phyloP scores from a whole-genome alignment of 73 alveolate species.

The Paramecium bursaria region DNA sequence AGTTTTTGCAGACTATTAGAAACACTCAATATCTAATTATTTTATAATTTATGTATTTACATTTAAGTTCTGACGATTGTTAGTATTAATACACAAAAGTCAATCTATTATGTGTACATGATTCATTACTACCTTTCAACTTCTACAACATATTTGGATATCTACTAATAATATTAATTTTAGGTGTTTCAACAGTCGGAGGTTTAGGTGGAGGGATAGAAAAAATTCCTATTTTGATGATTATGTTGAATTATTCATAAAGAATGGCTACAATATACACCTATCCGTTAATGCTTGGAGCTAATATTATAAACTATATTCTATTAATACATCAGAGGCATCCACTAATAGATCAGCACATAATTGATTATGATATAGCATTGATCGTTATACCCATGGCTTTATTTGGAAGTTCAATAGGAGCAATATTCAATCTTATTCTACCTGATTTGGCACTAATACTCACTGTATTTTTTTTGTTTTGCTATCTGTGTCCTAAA shows the following conservation, averaged over 20 bases:
- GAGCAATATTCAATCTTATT: constrained; percentile 32
- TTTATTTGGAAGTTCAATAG: constrained; percentile 57
- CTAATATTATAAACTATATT: constrained; percentile 22
- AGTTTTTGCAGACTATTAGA: no score
- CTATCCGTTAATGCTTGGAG: constrained; percentile 42
- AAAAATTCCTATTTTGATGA: constrained; percentile 58
- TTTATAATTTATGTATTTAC: no score
- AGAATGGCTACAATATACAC: constrained; percentile 45
- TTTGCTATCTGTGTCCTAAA: background rate
- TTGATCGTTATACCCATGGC: constrained; percentile 45
- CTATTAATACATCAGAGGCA: constrained; percentile 45
- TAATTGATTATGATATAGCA: constrained; percentile 59
- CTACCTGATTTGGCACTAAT: constrained; percentile 55
- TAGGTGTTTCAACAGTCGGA: constrained; percentile 61
- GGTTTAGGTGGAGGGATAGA: constrained; percentile 71
- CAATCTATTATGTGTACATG: constrained; percentile 14
- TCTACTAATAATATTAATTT: constrained; percentile 2
- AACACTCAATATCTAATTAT: no score
- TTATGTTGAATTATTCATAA: constrained; percentile 55
- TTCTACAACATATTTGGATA: background rate
- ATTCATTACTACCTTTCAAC: no score
- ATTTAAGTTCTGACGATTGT: no score
- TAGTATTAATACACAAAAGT: no score
- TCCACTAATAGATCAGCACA: constrained; percentile 34
- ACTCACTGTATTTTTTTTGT: background rate